Conservation (phyloP, 202 grass and related monocot species). For the Elaeis oleifera region DNA sequence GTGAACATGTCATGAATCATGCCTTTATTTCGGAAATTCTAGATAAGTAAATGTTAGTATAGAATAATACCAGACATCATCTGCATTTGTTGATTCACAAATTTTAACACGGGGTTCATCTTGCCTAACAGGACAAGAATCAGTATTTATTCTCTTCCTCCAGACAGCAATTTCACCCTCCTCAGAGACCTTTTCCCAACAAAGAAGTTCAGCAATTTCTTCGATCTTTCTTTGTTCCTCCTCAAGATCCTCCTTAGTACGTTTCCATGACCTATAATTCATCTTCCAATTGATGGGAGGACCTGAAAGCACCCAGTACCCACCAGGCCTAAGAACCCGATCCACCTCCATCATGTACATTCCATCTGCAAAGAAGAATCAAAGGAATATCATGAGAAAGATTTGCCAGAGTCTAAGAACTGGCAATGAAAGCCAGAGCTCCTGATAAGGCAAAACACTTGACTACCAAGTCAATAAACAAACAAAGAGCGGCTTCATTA, state of each 20-base stretch:
- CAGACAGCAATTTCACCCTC: constrained; percentile 93
- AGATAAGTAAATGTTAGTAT: constrained; percentile 9
- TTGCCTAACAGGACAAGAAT: constrained; percentile 67
- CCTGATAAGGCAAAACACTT: too few species aligned
- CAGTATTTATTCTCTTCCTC: constrained; percentile 74
- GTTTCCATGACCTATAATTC: constrained; percentile 83
- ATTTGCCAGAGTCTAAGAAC: neutral
- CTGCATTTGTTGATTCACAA: constrained; percentile 69
- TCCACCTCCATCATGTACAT: constrained; percentile 99
- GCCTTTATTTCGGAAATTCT: neutral
- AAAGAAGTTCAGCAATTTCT: constrained; percentile 77
- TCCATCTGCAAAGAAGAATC: constrained; percentile 52
- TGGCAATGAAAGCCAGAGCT: too few species aligned
- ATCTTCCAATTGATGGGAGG: constrained; percentile 92
- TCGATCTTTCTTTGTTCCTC: constrained; percentile 91
- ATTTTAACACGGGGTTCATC: constrained; percentile 53
- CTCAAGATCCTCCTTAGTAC: constrained; percentile 81
- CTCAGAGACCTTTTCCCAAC: constrained; percentile 92
- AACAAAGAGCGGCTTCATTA: neutral
- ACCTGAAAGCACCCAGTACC: constrained; percentile 95
- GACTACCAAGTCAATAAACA: neutral
- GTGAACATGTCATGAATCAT: too few species aligned
- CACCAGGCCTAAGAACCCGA: constrained; percentile 93
- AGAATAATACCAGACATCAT: constrained; percentile 82
- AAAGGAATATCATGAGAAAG: constrained; percentile 8